Conservation (phyloP, 768 basidiomycete species). For the Leccinum variicolor region DNA sequence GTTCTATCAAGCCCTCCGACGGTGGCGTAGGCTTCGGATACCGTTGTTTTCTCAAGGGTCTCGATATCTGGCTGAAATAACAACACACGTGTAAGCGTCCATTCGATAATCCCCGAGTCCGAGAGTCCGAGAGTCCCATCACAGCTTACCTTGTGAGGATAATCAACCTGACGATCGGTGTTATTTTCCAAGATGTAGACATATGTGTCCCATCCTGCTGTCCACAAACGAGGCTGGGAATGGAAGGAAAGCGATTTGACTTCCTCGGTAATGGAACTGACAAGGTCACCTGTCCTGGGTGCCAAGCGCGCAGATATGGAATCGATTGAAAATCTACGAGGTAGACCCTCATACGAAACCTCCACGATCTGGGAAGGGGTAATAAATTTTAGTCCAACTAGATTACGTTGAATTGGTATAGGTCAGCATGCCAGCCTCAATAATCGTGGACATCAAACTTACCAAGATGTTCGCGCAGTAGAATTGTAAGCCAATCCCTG, state of each 20-base stretch:
- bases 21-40: slow-evolving; percentile 63
- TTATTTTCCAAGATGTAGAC: slow-evolving; percentile 41
- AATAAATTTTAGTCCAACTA: slow-evolving; percentile 74
- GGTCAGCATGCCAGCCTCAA: slow-evolving; percentile 4
- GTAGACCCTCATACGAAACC: slow-evolving; percentile 58
- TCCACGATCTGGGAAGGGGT: slow-evolving; percentile 58
- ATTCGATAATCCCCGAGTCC: slow-evolving; percentile 6
- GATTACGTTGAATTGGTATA: slow-evolving; percentile 2
- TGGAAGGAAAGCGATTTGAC: slow-evolving; percentile 46
- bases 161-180: slow-evolving; percentile 22
- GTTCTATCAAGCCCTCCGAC: slow-evolving; percentile 90
- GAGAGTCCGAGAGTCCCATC: slow-evolving; percentile 5
- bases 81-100: slow-evolving; percentile 12
- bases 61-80: slow-evolving; percentile 43
- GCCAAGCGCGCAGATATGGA: slow-evolving; percentile 36
- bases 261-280: slow-evolving; percentile 36
- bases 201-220: slow-evolving; percentile 63
- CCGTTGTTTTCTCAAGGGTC: slow-evolving; percentile 39
- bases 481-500: slow-evolving; percentile 64
- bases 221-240: slow-evolving; percentile 48
- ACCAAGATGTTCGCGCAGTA: slow-evolving; percentile 70
- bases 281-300: slow-evolving; percentile 15
- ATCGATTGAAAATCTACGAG: slow-evolving; percentile 54
- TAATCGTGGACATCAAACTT: slow-evolving; percentile 15
- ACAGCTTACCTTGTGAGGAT: slow-evolving; percentile 33